These are phyloP conservation scores for Aspergillus taichungensis DNA, from an alignment of 495 filamentous ascomycete genomes.

Conservation along the genomic window DNA sequence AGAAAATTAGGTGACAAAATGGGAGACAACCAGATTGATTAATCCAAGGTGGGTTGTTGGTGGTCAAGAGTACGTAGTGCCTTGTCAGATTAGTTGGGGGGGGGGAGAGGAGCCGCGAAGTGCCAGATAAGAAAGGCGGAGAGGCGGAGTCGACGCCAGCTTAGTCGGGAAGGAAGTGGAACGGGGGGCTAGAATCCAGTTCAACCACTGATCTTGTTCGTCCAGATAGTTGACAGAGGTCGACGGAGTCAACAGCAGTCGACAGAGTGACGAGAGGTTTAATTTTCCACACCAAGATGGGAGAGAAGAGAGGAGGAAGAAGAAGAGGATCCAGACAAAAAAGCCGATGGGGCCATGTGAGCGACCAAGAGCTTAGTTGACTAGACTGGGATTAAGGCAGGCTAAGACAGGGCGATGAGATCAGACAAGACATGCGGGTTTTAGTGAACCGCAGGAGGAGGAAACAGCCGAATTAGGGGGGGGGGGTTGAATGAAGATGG, in stretches of 20 bases:
- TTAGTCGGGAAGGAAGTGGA: slow-evolving; percentile 5
- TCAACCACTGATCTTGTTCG: too few species aligned
- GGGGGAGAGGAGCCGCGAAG: slow-evolving; percentile 3
- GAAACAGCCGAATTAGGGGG: slow-evolving; percentile 1
- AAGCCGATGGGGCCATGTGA: slow-evolving; percentile 20
- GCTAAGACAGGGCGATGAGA: slow-evolving; percentile 18
- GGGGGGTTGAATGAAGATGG: background rate
- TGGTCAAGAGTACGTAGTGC: background rate
- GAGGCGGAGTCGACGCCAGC: slow-evolving; percentile 10
- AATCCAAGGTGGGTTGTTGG: slow-evolving; percentile 1
- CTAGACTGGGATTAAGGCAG: background rate
- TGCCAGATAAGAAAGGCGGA: slow-evolving; percentile 10
- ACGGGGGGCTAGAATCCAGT: slow-evolving; percentile 1
- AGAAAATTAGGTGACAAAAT: slow-evolving; percentile 3
- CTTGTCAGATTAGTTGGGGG: slow-evolving; percentile 1
- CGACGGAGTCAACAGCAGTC: background rate
- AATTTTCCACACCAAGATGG: background rate
- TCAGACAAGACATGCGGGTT: slow-evolving; percentile 15
- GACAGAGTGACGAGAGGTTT: background rate
- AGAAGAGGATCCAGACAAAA: slow-evolving; percentile 2
- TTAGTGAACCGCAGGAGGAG: slow-evolving; percentile 12
- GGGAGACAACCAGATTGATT: slow-evolving; percentile 3
- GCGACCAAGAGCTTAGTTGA: slow-evolving; percentile 7
- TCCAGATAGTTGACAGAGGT: background rate
- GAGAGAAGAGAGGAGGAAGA: slow-evolving; percentile 1